Conservation (phyloP, 192 early-diverging fungal species). For the Mortierella alpina region DNA sequence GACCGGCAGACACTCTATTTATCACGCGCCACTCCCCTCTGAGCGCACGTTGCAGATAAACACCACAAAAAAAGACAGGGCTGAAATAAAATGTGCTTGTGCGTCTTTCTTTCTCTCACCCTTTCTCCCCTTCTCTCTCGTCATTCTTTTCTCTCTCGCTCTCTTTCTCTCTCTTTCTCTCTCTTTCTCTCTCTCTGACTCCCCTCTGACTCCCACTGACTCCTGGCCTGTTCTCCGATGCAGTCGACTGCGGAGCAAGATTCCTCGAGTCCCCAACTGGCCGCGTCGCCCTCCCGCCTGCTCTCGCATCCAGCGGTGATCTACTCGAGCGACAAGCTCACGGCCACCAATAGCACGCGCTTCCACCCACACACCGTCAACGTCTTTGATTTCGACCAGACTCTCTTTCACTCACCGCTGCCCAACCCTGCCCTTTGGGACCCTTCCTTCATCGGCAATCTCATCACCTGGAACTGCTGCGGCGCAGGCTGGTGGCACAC, state of each 20-base stretch:
- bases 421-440: conserved; percentile 72
- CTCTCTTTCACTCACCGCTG: conserved; percentile 69
- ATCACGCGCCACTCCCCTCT: too few species aligned
- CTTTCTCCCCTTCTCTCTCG: neutral
- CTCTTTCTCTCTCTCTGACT: neutral
- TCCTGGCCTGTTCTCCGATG: neutral
- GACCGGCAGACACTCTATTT: too few species aligned
- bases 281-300: neutral
- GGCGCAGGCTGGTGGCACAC: conserved; percentile 69
- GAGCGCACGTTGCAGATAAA: too few species aligned
- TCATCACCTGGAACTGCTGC: conserved; percentile 56
- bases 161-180: neutral
- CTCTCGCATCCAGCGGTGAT: conserved; percentile 24
- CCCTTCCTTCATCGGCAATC: conserved; percentile 56
- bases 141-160: neutral
- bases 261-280: neutral
- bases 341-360: neutral
- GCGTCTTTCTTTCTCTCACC: neutral
- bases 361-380: conserved; percentile 13
- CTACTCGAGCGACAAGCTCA: conserved; percentile 3
- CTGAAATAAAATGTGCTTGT: neutral
- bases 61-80: too few species aligned
- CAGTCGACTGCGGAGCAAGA: neutral
- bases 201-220: neutral
- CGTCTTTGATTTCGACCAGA: conserved; percentile 76